Percentiles rank a stretch among this genome's conserved stretches.
Evolutionary conservation across 768 basidiomycete genomes (phyloP).

Genomic region (Terana coerulea): DNA sequence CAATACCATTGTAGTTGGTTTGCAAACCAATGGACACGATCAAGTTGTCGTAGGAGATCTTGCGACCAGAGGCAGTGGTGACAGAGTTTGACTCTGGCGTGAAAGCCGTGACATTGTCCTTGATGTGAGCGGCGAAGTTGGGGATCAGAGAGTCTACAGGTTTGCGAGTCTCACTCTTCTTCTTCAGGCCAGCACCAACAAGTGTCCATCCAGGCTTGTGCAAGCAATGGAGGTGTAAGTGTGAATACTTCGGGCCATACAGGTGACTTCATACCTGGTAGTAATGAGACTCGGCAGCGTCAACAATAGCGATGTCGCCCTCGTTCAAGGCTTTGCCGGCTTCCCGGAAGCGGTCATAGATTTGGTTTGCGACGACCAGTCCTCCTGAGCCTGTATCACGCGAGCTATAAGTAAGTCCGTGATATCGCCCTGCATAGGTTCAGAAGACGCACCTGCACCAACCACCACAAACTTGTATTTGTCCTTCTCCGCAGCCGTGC

Average conservation of each 20-base stretch:
- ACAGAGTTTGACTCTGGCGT: slow-evolving; percentile 72
- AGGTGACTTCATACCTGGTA: slow-evolving; percentile 70
- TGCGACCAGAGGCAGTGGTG: slow-evolving; percentile 65
- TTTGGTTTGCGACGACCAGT: slow-evolving; percentile 80
- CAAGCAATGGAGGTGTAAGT: neutral
- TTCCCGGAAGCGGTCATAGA: slow-evolving; percentile 73
- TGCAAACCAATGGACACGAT: slow-evolving; percentile 89
- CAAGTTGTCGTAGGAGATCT: slow-evolving; percentile 76
- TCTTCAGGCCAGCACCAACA: slow-evolving; percentile 81
- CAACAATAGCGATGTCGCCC: slow-evolving; percentile 85
- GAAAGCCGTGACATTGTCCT: slow-evolving; percentile 71
- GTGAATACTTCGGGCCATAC: slow-evolving; percentile 62
- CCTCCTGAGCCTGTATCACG: slow-evolving; percentile 66
- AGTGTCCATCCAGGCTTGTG: slow-evolving; percentile 63
- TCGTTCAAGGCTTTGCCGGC: slow-evolving; percentile 63
- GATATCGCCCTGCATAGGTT: neutral
- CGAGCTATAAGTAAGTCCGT: neutral
- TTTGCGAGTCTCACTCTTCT: slow-evolving; percentile 65
- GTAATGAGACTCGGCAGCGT: slow-evolving; percentile 77
- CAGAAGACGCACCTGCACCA: slow-evolving; percentile 64
- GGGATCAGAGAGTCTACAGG: slow-evolving; percentile 73
- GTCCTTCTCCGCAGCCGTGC: slow-evolving; percentile 37
- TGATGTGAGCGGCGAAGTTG: slow-evolving; percentile 62
- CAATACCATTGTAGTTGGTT: slow-evolving; percentile 75
- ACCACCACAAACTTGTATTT: slow-evolving; percentile 84